Percentiles rank a stretch among this genome's conserved stretches.
phyloP scores from a whole-genome alignment of 805 yeast species.

The Saturnispora silvae region DNA sequence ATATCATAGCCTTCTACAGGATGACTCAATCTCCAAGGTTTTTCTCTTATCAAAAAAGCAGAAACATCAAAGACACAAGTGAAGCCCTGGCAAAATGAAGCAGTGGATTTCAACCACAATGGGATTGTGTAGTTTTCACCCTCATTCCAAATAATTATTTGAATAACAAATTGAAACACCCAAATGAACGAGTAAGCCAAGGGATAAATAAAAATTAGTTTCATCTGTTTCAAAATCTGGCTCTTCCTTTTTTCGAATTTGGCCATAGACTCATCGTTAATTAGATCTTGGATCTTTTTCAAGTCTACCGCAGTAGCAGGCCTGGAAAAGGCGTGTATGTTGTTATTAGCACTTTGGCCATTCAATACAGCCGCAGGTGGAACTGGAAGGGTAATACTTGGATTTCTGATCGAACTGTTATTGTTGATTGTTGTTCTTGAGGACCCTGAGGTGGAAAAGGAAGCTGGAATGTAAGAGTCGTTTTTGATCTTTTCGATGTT shows the following conservation, averaged over 20 bases:
- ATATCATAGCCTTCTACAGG: slow-evolving; percentile 17
- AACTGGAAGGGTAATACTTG: not conserved
- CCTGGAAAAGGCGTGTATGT: slow-evolving; percentile 4
- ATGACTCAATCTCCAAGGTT: slow-evolving; percentile 51
- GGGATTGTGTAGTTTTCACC: slow-evolving; percentile 39
- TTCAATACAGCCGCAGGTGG: not conserved
- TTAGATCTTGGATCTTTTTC: slow-evolving; percentile 22
- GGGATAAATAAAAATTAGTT: slow-evolving; percentile 75
- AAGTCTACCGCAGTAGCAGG: slow-evolving; percentile 3
- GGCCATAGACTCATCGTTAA: slow-evolving; percentile 52
- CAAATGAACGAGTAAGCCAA: slow-evolving; percentile 70
- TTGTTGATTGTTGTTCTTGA: too few species aligned
- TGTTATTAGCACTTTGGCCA: not conserved
- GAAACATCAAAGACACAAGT: slow-evolving; percentile 68
- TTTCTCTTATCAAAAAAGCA: slow-evolving; percentile 69
- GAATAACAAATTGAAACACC: slow-evolving; percentile 68
- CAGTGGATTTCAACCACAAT: slow-evolving; percentile 50
- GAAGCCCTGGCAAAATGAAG: slow-evolving; percentile 73
- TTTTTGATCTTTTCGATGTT: slow-evolving; percentile 19
- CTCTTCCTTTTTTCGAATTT: slow-evolving; percentile 53
- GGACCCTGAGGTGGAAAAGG: slow-evolving; percentile 1
- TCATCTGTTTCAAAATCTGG: slow-evolving; percentile 66
- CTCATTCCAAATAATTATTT: slow-evolving; percentile 39
- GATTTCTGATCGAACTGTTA: too few species aligned
- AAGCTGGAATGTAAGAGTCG: slow-evolving; percentile 4